phyloP scores from a whole-genome alignment of 2,329 filamentous ascomycete species.

The Mycosphaerella sp. region DNA sequence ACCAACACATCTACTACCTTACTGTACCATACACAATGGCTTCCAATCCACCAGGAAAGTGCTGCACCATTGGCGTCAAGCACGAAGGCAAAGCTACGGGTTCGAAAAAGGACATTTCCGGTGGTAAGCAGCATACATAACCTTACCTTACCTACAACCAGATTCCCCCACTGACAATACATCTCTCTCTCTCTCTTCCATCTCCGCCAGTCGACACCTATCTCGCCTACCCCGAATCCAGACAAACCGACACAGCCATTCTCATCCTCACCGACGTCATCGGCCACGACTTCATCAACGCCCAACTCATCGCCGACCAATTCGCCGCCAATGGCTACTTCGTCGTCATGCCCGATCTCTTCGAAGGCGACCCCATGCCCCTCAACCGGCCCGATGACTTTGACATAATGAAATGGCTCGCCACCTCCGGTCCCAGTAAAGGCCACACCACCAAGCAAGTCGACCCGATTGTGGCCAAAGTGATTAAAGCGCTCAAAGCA shows the following conservation, averaged over 20 bases:
- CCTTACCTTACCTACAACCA: too few species aligned
- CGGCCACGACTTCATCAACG: constrained; percentile 49
- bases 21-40: constrained; percentile 26
- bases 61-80: constrained; percentile 37
- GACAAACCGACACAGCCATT: constrained; percentile 50
- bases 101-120: constrained; percentile 31
- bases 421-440: constrained; percentile 27
- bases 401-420: constrained; percentile 47
- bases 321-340: constrained; percentile 68
- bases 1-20: background rate
- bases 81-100: constrained; percentile 34
- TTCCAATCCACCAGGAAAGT: constrained; percentile 33
- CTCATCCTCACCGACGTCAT: constrained; percentile 54
- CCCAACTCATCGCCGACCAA: constrained; percentile 62
- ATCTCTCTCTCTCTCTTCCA: background rate
- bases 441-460: constrained; percentile 41
- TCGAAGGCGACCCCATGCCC: constrained; percentile 58
- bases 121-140: constrained; percentile 31
- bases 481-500: constrained; percentile 43
- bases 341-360: constrained; percentile 62
- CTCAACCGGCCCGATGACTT: constrained; percentile 48
- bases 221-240: constrained; percentile 48
- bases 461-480: constrained; percentile 48
- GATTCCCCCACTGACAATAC: background rate
- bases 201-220: constrained; percentile 47